Conservation (phyloP, 1,139 yeast genomes). For the Pichia kudriavzevii region DNA sequence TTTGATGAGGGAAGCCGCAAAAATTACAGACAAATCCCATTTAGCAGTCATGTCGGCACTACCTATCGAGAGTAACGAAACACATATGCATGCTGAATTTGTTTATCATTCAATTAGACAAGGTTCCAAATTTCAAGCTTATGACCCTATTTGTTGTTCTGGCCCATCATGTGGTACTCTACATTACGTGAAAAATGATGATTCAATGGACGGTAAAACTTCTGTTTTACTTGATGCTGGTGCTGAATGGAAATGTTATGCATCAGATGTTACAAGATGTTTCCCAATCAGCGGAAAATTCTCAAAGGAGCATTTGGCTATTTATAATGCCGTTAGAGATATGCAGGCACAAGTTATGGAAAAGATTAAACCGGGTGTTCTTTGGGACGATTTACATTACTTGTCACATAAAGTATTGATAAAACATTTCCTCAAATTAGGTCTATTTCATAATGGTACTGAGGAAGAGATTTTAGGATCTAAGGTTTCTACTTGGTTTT, state of each 20-base stretch:
- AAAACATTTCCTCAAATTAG: conserved; percentile 61
- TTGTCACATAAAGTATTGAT: conserved; percentile 73
- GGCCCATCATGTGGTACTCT: conserved; percentile 89
- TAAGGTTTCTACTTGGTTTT: conserved; percentile 68
- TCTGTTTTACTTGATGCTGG: conserved; percentile 91
- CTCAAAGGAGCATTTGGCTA: conserved; percentile 76
- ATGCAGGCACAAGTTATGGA: conserved; percentile 75
- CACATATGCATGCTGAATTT: conserved; percentile 93
- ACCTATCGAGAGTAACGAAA: conserved; percentile 80
- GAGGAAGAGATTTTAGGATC: conserved; percentile 63
- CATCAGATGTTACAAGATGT: conserved; percentile 90
- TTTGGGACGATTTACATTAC: conserved; percentile 81
- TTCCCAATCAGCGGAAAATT: conserved; percentile 90
- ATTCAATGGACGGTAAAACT: conserved; percentile 36
- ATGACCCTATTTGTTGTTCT: conserved; percentile 93
- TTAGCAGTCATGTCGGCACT: conserved; percentile 86
- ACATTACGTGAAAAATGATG: conserved; percentile 82
- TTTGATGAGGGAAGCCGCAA: conserved; percentile 71
- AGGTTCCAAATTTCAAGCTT: conserved; percentile 82
- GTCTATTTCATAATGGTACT: conserved; percentile 61
- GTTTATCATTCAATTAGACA: conserved; percentile 89
- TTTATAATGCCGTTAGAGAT: conserved; percentile 71
- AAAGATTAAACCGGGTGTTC: conserved; percentile 68
- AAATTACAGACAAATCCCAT: conserved; percentile 83
- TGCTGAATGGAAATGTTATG: conserved; percentile 91